Percentiles rank a stretch among this genome's conserved stretches.
These are phyloP conservation scores for Starmerella sirachaensis DNA, from an alignment of 805 yeast species.

Conservation along the genomic window DNA sequence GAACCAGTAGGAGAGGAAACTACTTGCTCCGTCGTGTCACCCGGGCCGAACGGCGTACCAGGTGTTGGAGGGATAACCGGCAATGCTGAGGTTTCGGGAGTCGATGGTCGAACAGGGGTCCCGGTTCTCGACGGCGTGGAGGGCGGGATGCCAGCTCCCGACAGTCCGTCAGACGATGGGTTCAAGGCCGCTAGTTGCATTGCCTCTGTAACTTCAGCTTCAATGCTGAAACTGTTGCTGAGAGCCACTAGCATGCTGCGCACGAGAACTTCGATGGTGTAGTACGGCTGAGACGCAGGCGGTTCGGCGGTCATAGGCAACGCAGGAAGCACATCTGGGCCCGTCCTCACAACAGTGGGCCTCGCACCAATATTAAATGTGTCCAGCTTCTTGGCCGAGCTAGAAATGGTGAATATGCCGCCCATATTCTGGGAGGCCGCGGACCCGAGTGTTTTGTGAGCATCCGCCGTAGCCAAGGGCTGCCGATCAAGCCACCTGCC, in stretches of 20 bases:
- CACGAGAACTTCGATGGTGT: slow-evolving; percentile 17
- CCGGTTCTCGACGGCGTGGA: no score
- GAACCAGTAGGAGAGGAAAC: no score
- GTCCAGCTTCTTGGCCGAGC: slow-evolving; percentile 9
- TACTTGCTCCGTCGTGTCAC: no score
- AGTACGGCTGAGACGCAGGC: slow-evolving; percentile 7
- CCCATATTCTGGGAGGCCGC: slow-evolving; percentile 1
- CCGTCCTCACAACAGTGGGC: slow-evolving; percentile 16
- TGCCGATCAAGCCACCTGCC: slow-evolving; percentile 22
- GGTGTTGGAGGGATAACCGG: no score
- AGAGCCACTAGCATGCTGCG: slow-evolving; percentile 16
- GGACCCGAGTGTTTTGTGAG: slow-evolving; percentile 11
- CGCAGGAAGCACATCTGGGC: slow-evolving; percentile 6
- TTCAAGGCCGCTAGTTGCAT: no score
- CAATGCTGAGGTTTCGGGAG: no score
- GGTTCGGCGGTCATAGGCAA: slow-evolving; percentile 16
- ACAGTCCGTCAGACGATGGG: no score
- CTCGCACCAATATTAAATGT: slow-evolving; percentile 21
- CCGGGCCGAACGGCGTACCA: no score
- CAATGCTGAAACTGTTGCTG: slow-evolving; percentile 16
- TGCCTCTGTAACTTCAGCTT: slow-evolving; percentile 6
- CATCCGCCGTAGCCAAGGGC: slow-evolving; percentile 9
- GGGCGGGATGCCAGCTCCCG: background rate
- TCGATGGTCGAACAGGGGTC: no score
- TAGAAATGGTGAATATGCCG: slow-evolving; percentile 2